phyloP scores from a whole-genome alignment of 1,139 yeast genomes.

The Blastobotrys malaysiensis region DNA sequence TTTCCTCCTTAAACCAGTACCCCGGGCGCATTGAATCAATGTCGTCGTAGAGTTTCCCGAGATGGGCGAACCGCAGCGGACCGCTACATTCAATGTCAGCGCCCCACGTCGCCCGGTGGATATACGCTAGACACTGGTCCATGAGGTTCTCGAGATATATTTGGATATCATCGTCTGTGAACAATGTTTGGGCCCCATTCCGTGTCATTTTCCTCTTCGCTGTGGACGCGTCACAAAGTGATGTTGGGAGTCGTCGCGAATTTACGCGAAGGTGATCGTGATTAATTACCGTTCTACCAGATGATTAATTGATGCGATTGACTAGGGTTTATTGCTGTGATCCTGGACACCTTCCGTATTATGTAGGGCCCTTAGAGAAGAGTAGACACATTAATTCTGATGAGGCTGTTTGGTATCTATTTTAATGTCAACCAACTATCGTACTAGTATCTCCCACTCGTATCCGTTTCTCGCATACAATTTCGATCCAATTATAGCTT shows the following conservation, averaged over 20 bases:
- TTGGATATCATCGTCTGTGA: background rate
- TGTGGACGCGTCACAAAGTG: no score
- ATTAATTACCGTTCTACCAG: no score
- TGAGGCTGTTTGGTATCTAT: no score
- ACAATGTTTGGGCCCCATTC: background rate
- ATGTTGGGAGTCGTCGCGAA: background rate
- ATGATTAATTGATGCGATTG: no score
- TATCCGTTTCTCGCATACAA: no score
- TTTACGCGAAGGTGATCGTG: background rate
- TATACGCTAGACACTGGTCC: background rate
- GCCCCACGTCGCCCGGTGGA: background rate
- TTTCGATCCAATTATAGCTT: no score
- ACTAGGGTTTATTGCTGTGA: no score
- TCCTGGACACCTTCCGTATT: no score
- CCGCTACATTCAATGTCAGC: background rate
- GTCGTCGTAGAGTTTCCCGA: conserved; percentile 5
- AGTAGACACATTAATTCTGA: no score
- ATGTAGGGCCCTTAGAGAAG: no score
- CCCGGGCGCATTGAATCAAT: background rate
- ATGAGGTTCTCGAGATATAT: background rate
- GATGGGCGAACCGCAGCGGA: conserved; percentile 8
- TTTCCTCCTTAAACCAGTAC: conserved; percentile 6
- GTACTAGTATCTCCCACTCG: no score
- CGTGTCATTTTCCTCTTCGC: background rate
- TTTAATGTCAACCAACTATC: no score